Evolutionary conservation across 352 stramenopile species (phyloP).

Genomic region (Globisporangium uncinulatum): DNA sequence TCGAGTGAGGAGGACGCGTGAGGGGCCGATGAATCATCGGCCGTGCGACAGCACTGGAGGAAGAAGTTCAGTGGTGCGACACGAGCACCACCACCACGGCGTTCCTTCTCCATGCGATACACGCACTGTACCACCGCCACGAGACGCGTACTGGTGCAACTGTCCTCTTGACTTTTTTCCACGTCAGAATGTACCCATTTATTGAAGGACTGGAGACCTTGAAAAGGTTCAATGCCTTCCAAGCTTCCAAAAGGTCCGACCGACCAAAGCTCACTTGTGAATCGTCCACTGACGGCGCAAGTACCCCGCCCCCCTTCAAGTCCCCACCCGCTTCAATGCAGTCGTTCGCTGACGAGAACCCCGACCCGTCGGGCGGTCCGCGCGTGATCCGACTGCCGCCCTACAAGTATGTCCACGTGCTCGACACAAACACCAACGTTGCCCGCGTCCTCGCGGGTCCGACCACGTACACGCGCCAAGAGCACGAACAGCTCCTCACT

Average conservation of each 20-base stretch:
- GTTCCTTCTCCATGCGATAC: too few relatives aligned
- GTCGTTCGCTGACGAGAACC: conserved; percentile 7
- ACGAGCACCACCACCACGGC: too few relatives aligned
- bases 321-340: background rate
- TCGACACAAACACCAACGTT: conserved; percentile 84
- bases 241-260: too few relatives aligned
- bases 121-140: too few relatives aligned
- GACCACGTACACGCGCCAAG: conserved; percentile 75
- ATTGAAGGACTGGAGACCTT: too few relatives aligned
- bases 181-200: too few relatives aligned
- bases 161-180: too few relatives aligned
- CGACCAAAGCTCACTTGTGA: conserved; percentile 9
- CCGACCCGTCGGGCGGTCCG: conserved; percentile 28
- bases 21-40: too few relatives aligned
- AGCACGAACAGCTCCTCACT: conserved; percentile 72
- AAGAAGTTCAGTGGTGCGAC: too few relatives aligned
- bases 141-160: too few relatives aligned
- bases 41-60: background rate
- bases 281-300: conserved; percentile 4
- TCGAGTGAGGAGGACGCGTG: conserved; percentile 14
- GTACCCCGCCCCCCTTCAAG: background rate
- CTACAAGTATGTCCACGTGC: conserved; percentile 82
- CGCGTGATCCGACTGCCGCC: conserved; percentile 70
- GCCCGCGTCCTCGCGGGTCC: conserved; percentile 70
- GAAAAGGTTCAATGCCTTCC: too few relatives aligned